phyloP scores from a whole-genome alignment of 2,329 filamentous ascomycete genomes.

The Magnaporthales sp. region DNA sequence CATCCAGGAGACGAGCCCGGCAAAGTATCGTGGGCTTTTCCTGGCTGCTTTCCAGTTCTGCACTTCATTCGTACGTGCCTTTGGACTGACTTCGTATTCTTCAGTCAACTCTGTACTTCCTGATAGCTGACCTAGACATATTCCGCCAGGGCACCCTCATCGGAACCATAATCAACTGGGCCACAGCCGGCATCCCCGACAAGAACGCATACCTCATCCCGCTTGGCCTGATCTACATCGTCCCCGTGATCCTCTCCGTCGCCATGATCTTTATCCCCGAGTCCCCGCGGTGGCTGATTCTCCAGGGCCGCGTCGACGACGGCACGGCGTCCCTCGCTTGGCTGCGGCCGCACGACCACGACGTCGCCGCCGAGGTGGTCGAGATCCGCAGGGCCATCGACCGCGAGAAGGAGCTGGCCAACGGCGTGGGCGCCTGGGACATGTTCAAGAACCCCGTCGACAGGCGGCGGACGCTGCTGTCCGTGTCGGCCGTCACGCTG shows the following conservation, averaged over 20 bases:
- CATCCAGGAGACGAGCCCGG: slow-evolving; percentile 15
- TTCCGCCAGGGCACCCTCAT: slow-evolving; percentile 30
- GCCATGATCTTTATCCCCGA: slow-evolving; percentile 9
- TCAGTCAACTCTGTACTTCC: too few relatives aligned
- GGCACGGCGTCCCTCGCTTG: slow-evolving; percentile 20
- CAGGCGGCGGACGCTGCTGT: slow-evolving; percentile 23
- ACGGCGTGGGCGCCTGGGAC: slow-evolving; percentile 26
- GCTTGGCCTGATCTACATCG: slow-evolving; percentile 18
- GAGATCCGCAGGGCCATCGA: slow-evolving; percentile 25
- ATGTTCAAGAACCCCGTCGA: slow-evolving; percentile 22
- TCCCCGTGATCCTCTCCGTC: slow-evolving; percentile 8
- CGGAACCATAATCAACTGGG: slow-evolving; percentile 30
- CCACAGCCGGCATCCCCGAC: slow-evolving; percentile 19
- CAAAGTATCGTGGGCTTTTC: slow-evolving; percentile 18
- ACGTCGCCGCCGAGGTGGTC: slow-evolving; percentile 21
- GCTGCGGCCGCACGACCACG: slow-evolving; percentile 22
- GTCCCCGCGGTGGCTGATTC: slow-evolving; percentile 14
- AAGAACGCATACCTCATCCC: slow-evolving; percentile 23
- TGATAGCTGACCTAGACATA: background rate
- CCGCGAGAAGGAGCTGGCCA: slow-evolving; percentile 23
- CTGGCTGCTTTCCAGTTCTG: slow-evolving; percentile 16
- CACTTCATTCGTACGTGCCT: slow-evolving; percentile 11
- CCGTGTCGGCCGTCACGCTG: slow-evolving; percentile 30
- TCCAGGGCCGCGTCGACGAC: slow-evolving; percentile 9
- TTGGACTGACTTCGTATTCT: too few relatives aligned